These are phyloP conservation scores for Thymus mandschuricus DNA, from an alignment of 257 asterid species.

Conservation along the genomic window DNA sequence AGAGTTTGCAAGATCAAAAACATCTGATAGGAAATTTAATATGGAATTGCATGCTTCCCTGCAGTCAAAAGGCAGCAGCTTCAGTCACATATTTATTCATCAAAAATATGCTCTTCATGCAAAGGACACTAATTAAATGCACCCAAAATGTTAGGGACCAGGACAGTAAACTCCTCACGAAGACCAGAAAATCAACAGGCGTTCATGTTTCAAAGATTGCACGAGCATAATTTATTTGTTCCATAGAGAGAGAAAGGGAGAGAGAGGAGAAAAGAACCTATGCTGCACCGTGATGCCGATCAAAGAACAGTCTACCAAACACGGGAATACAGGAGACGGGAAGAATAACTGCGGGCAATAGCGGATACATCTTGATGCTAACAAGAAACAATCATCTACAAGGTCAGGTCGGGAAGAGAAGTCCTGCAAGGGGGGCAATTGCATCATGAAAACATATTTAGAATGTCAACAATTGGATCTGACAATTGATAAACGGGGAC, in stretches of 20 bases:
- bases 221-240: not conserved
- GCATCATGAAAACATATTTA: conserved; percentile 26
- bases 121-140: conserved; percentile 4
- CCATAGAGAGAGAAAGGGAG: conserved; percentile 37
- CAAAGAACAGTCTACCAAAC: conserved; percentile 90
- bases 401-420: conserved; percentile 88
- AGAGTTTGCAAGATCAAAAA: conserved; percentile 79
- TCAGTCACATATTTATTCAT: conserved; percentile 25
- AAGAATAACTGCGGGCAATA: conserved; percentile 94
- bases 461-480: conserved; percentile 18
- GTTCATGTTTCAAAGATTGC: not conserved
- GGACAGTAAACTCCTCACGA: not conserved
- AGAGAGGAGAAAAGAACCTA: conserved; percentile 60
- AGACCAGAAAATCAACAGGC: not conserved
- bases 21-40: conserved; percentile 77
- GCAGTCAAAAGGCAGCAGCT: conserved; percentile 40
- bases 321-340: conserved; percentile 77
- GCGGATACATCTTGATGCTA: conserved; percentile 98
- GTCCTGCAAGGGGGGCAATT: conserved; percentile 51
- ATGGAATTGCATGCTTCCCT: conserved; percentile 98
- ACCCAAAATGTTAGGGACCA: not conserved
- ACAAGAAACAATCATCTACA: conserved; percentile 95
- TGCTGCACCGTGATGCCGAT: conserved; percentile 93
- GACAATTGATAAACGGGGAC: conserved; percentile 23
- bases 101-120: conserved; percentile 21